Evolutionary conservation across 2,329 filamentous ascomycete species (phyloP).

Genomic region (Raffaelea arxii): DNA sequence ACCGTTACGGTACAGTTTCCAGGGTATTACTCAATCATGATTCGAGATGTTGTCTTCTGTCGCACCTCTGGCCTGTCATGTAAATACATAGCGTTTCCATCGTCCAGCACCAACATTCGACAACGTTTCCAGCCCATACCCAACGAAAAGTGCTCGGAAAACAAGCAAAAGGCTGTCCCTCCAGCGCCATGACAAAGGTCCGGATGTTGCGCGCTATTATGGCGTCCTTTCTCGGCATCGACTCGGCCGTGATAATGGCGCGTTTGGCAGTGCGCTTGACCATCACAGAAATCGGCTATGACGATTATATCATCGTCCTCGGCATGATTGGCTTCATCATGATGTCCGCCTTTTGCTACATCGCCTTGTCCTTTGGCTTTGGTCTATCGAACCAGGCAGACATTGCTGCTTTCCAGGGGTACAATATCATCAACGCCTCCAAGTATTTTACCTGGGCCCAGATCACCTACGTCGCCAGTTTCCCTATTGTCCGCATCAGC

Average conservation of each 20-base stretch:
- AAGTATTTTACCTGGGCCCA: slow-evolving; percentile 2
- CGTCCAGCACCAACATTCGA: neutral
- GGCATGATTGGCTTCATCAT: neutral
- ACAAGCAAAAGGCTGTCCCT: neutral
- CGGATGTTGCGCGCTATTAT: neutral
- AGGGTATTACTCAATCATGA: too few relatives aligned
- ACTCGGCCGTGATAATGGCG: neutral
- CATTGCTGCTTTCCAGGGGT: neutral
- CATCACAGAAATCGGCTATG: neutral
- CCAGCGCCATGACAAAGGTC: neutral
- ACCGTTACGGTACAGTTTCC: too few relatives aligned
- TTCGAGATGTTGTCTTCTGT: too few relatives aligned
- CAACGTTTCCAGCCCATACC: neutral
- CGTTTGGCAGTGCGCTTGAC: neutral
- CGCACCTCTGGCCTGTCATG: too few relatives aligned
- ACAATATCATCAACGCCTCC: neutral
- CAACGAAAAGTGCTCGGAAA: neutral
- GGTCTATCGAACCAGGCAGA: neutral
- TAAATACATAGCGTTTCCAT: too few relatives aligned
- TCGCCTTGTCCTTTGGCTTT: slow-evolving; percentile 1
- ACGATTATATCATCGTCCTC: neutral
- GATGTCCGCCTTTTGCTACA: slow-evolving; percentile 2
- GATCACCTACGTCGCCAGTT: slow-evolving; percentile 2
- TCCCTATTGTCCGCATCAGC: slow-evolving; percentile 1
- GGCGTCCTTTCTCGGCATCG: slow-evolving; percentile 1